phyloP scores from a whole-genome alignment of 345 rosid genomes.

The Citrus hindsii region DNA sequence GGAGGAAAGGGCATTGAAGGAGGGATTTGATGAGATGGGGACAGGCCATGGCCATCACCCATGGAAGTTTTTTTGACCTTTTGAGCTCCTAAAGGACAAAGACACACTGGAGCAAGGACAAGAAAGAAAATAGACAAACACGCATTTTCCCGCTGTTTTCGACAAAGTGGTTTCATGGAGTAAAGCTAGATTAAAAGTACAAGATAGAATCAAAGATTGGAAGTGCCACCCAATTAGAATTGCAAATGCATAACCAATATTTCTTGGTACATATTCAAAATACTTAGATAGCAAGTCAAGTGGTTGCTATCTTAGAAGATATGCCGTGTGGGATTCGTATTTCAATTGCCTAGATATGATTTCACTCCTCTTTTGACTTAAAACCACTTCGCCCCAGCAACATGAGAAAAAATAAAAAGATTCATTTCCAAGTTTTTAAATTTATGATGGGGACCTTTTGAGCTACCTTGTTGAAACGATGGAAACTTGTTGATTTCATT shows the following conservation, averaged over 20 bases:
- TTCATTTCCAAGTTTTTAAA: neutral
- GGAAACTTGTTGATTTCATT: neutral
- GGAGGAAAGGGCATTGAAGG: neutral
- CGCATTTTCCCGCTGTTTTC: conserved; percentile 8
- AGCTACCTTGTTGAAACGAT: neutral
- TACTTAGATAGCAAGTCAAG: neutral
- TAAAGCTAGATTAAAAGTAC: neutral
- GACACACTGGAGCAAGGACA: neutral
- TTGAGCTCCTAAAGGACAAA: conserved; percentile 36
- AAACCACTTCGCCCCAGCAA: neutral
- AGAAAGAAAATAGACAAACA: neutral
- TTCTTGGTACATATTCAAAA: neutral
- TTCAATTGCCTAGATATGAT: conserved; percentile 15
- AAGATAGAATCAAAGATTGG: neutral
- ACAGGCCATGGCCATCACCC: neutral
- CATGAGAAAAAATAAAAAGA: neutral
- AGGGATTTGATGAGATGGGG: conserved; percentile 1
- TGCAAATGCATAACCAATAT: neutral
- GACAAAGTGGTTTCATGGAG: neutral
- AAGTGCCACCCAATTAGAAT: neutral
- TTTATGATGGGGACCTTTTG: neutral
- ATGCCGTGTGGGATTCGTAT: conserved; percentile 51
- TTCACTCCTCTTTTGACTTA: conserved; percentile 8
- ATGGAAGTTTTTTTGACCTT: conserved; percentile 25
- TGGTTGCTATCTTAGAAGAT: conserved; percentile 17